Base-by-base conservation (phyloP, 2,329 filamentous ascomycete genomes). In the Aquanectria penicillioides region DNA sequence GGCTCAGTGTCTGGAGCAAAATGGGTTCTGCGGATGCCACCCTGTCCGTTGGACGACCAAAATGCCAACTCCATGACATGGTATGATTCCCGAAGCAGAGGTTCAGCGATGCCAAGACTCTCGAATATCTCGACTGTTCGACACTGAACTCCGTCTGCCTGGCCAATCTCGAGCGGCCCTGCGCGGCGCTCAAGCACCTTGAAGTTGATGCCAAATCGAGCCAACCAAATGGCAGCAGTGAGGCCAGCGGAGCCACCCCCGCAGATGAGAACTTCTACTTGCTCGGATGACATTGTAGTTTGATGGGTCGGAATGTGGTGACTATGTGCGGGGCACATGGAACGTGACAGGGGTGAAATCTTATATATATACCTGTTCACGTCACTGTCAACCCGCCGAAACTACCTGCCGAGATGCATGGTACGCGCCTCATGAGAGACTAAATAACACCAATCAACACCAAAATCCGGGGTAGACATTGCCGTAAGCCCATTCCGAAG, bases 61-160 rank as follows among this genome's bases (percentile, higher is more conserved):
- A 89, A 88, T 4, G 80, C 78, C 3, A 86, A 74, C 71, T 88
- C 86, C 15, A 83, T 74, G 10, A 86, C 80, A 67, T 87, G 86
- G 52, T 83, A 87, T 1, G 84, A 79, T 57, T 87, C 85, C 28
- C 79, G 77, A 25, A 87, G 77, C 23, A 89, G 74, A 15, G 80
- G 75, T 40, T 85, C 83, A 2, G 80, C 77, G 4, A 88, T 78
- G 1, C 79, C 83, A 26, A 88, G 85, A 38, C 82, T 84, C 65
- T 88, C 85, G 47, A 87, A 86, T 18, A 89, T 80, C 69, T 89
- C 86, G 12, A 88, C 84, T 9, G 61, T 64, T 4, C 63, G 58
- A 63, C 53, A 63, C 18, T 65, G 60, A 12, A 65, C 57, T 12
- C 62, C 60, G 13, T 63, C 62, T 13, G 60, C 62, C 23, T 65